Conservation (phyloP, 192 early-diverging fungal genomes). For the Rhizoclosmatium globosum region DNA sequence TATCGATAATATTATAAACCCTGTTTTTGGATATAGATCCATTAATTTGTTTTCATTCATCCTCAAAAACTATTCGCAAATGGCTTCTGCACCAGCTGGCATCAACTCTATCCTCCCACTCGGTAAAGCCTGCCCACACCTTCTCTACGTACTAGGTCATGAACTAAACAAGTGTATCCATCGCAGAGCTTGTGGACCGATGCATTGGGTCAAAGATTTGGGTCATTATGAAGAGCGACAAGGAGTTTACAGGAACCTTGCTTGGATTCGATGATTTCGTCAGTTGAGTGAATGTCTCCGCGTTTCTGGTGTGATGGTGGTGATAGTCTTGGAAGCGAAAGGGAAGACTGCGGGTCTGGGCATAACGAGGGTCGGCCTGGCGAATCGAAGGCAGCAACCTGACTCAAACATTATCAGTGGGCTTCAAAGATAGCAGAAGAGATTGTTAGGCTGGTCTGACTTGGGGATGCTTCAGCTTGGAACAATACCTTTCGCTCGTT, state of each 20-base stretch:
- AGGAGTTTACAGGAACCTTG: conserved; percentile 95
- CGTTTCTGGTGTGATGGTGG: conserved; percentile 1
- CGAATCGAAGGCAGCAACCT: no score
- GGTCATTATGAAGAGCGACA: conserved; percentile 97
- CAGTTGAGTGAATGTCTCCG: conserved; percentile 59
- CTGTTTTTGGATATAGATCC: no score
- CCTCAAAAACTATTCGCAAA: no score
- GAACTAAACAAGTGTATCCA: background rate
- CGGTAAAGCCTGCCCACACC: background rate
- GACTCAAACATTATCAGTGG: no score
- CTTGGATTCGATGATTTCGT: conserved; percentile 99
- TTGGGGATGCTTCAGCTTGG: no score
- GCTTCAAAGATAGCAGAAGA: no score
- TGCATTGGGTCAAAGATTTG: conserved; percentile 97
- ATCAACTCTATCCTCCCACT: conserved; percentile 25
- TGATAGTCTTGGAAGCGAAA: background rate
- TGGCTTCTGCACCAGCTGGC: background rate
- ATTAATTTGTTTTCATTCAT: no score
- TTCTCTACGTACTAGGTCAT: background rate
- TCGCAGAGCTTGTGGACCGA: conserved; percentile 93
- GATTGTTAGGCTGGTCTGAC: no score
- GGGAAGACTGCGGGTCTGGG: background rate
- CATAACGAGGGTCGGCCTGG: background rate
- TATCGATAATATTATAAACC: no score
- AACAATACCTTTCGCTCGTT: no score